Conservation (phyloP, 495 filamentous ascomycete genomes). For the Annulohypoxylon maeteangense region DNA sequence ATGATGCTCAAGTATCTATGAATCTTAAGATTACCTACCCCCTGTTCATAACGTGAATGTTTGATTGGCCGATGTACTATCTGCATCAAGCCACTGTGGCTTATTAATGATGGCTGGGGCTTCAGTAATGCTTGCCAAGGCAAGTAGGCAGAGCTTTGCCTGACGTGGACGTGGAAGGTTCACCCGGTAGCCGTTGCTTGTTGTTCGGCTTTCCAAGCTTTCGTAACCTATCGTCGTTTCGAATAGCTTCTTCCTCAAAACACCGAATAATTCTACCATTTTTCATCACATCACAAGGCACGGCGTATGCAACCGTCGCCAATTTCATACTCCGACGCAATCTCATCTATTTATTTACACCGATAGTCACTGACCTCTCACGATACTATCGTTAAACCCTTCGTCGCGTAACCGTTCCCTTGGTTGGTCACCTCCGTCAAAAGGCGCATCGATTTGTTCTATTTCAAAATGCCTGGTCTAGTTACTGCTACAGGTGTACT, state of each 20-base stretch:
- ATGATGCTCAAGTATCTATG: not conserved
- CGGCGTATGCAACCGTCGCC: not conserved
- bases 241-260: constrained; percentile 23
- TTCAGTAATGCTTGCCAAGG: constrained; percentile 7
- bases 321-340: not conserved
- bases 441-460: not conserved
- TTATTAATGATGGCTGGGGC: not conserved
- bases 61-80: not conserved
- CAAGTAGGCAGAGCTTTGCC: constrained; percentile 50
- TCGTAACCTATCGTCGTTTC: constrained; percentile 14
- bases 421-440: not conserved
- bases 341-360: not conserved
- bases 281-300: constrained; percentile 5
- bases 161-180: constrained; percentile 46
- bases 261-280: constrained; percentile 5
- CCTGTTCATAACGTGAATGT: not conserved
- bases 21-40: not conserved
- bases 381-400: not conserved
- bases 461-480: constrained; percentile 82
- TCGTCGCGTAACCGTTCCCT: constrained; percentile 5
- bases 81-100: constrained; percentile 2
- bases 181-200: not conserved
- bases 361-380: constrained; percentile 23
- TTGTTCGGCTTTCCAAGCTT: constrained; percentile 8
- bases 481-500: constrained; percentile 94